Conservation (phyloP, 805 yeast species). For the Yarrowia divulgata region DNA sequence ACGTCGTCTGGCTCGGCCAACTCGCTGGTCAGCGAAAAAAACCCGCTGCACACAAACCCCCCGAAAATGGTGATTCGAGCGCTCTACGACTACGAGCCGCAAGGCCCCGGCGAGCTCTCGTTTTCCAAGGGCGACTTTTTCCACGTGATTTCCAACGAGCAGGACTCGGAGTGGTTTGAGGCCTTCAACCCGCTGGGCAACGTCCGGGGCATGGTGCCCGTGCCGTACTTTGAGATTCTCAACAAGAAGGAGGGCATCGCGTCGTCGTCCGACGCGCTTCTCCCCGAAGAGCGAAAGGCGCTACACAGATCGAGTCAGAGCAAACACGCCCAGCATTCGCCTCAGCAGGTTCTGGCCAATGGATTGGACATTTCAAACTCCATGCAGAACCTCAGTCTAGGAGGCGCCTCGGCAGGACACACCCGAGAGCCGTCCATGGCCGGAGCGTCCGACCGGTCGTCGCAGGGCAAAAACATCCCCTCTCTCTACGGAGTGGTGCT, state of each 20-base stretch:
- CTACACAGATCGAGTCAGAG: conserved; percentile 37
- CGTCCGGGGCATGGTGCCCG: conserved; percentile 85
- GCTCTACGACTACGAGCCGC: conserved; percentile 74
- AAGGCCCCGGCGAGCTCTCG: conserved; percentile 78
- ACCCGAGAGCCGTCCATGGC: conserved; percentile 31
- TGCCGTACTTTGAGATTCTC: conserved; percentile 73
- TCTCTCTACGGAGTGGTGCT: conserved; percentile 84
- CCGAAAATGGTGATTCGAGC: conserved; percentile 90
- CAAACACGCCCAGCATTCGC: conserved; percentile 34
- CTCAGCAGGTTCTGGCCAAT: conserved; percentile 37
- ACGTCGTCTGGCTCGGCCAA: conserved; percentile 43
- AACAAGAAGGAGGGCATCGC: conserved; percentile 19
- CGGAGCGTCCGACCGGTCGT: conserved; percentile 18
- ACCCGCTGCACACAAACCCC: conserved; percentile 53
- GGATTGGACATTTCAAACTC: conserved; percentile 28
- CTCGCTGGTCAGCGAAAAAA: conserved; percentile 41
- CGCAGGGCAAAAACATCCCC: conserved; percentile 40
- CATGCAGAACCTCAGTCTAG: conserved; percentile 31
- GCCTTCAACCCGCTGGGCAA: conserved; percentile 86
- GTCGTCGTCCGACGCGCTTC: conserved; percentile 7
- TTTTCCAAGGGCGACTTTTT: conserved; percentile 88
- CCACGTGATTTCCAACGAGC: conserved; percentile 71
- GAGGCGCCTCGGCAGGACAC: not conserved
- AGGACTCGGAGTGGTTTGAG: conserved; percentile 76
- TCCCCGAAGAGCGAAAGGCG: conserved; percentile 39